Percentiles rank a stretch among this genome's conserved stretches.
Conservation (phyloP, 2,329 filamentous ascomycete species). For the Penicillium sclerotiorum region DNA sequence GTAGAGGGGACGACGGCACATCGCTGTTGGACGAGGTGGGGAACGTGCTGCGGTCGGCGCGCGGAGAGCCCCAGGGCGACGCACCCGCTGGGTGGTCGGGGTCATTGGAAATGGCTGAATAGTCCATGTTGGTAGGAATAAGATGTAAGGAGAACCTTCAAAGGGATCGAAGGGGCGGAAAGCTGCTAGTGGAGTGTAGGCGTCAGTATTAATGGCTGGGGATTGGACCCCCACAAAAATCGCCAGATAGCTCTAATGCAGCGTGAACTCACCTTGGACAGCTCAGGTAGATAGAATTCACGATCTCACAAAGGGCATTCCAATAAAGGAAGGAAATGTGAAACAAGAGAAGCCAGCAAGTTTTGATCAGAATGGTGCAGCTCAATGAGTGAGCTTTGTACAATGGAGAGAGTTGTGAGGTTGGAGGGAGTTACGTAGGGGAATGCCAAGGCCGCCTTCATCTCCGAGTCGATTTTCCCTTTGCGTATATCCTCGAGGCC, state of each 20-base stretch:
- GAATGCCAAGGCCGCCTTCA: constrained; percentile 27
- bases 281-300: neutral
- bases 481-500: neutral
- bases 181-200: constrained; percentile 25
- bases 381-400: neutral
- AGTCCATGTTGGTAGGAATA: constrained; percentile 60
- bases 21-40: constrained; percentile 38
- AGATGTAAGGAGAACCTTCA: constrained; percentile 22
- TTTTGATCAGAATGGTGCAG: no score
- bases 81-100: constrained; percentile 59
- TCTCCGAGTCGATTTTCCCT: constrained; percentile 19
- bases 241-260: constrained; percentile 19
- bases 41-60: constrained; percentile 50
- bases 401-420: neutral
- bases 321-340: neutral
- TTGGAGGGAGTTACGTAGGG: constrained; percentile 20
- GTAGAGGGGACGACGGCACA: constrained; percentile 45
- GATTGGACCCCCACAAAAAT: constrained; percentile 23
- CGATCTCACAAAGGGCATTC: neutral
- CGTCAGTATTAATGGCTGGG: constrained; percentile 27
- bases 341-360: no score
- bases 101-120: constrained; percentile 61
- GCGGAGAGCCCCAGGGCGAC: constrained; percentile 67
- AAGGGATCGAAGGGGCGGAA: constrained; percentile 14
- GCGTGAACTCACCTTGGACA: constrained; percentile 2